A percentile compares a stretch with the other conserved stretches of the same genome.
phyloP scores from a whole-genome alignment of 345 rosid genomes.

The Eucalyptus marginata region DNA sequence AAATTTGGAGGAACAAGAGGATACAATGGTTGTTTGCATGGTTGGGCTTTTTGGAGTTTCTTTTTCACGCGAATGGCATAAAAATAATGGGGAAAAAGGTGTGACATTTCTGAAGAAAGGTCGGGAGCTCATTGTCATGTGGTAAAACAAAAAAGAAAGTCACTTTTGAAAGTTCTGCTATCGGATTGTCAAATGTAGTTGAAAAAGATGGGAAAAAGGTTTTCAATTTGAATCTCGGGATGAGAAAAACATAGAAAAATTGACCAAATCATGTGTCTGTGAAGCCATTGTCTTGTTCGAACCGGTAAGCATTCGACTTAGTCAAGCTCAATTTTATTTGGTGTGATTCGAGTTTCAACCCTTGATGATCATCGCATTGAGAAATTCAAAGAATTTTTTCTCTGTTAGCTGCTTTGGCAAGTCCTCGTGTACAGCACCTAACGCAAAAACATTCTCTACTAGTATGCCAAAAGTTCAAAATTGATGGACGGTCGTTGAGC shows the following conservation, averaged over 20 bases:
- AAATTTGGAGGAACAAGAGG: not conserved
- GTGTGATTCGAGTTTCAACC: not conserved
- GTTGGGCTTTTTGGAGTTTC: not conserved
- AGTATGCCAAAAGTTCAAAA: not conserved
- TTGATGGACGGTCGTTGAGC: not conserved
- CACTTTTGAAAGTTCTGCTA: not conserved
- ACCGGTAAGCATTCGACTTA: not conserved
- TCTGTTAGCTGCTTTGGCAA: not conserved
- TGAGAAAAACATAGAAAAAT: not conserved
- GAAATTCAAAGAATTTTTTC: not conserved
- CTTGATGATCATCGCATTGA: not conserved
- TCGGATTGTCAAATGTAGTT: not conserved
- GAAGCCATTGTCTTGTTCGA: not conserved
- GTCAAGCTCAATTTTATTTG: not conserved
- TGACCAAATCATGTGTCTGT: not conserved
- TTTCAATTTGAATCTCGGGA: not conserved
- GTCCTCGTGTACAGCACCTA: not conserved
- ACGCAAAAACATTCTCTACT: not conserved
- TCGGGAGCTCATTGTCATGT: not conserved
- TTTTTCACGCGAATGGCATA: not conserved
- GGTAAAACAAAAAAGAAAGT: not conserved
- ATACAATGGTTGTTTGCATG: not conserved
- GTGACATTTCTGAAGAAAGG: not conserved
- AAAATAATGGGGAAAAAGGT: not conserved
- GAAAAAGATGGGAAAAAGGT: not conserved